Conservation (phyloP, 2,329 filamentous ascomycete genomes). For the Fonsecaea monophora region DNA sequence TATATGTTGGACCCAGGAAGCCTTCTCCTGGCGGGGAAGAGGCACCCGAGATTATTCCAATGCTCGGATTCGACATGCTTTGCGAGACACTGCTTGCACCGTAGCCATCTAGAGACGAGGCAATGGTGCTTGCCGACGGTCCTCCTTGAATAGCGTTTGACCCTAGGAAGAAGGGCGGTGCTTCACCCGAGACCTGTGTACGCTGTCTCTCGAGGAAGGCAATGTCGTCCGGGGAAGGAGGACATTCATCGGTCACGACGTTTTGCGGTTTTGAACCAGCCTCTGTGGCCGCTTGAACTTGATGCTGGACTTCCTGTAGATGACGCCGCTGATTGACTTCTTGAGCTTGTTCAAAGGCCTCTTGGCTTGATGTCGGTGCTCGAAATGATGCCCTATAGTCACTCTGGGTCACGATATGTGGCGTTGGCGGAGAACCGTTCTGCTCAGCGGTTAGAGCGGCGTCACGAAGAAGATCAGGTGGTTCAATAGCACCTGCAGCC, state of each 20-base stretch:
- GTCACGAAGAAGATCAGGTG: conserved; percentile 46
- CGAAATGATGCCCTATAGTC: conserved; percentile 23
- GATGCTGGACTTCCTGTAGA: conserved; percentile 37
- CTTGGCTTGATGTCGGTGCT: conserved; percentile 35
- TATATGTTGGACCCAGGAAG: conserved; percentile 45
- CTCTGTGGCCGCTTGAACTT: conserved; percentile 28
- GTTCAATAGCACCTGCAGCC: conserved; percentile 52
- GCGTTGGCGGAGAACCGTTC: conserved; percentile 21
- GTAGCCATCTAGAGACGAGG: conserved; percentile 55
- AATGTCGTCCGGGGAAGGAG: conserved; percentile 44
- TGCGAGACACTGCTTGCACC: conserved; percentile 56
- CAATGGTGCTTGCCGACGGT: conserved; percentile 55
- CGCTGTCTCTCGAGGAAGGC: conserved; percentile 29
- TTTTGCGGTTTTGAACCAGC: conserved; percentile 20
- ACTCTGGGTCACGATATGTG: conserved; percentile 11
- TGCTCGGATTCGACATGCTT: conserved; percentile 56
- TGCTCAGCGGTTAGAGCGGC: conserved; percentile 21
- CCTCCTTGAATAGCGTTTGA: conserved; percentile 26
- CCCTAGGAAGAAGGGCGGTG: conserved; percentile 22
- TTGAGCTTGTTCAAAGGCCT: conserved; percentile 41
- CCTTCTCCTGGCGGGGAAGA: conserved; percentile 55
- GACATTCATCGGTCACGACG: conserved; percentile 35
- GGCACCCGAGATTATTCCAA: conserved; percentile 55
- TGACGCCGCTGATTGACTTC: conserved; percentile 41
- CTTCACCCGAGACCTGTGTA: conserved; percentile 20